phyloP scores from a whole-genome alignment of 164 flowering plant species.

The Stephania cephalantha region DNA sequence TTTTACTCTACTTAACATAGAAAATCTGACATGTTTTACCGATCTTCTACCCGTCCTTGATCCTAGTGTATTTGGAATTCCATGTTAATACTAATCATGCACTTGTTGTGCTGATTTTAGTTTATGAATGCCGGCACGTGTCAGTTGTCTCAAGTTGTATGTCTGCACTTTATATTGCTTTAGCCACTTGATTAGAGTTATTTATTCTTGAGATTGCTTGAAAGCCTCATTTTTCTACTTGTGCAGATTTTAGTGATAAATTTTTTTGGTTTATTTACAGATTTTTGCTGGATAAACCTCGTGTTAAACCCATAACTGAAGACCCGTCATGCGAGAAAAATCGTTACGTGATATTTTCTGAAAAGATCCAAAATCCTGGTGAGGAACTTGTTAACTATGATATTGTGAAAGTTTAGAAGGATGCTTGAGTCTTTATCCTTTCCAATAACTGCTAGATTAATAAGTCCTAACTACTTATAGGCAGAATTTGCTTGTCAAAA shows the following conservation, averaged over 20 bases:
- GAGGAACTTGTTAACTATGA: constrained; percentile 8
- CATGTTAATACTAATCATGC: neutral
- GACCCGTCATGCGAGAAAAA: constrained; percentile 71
- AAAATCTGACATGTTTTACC: too few species aligned
- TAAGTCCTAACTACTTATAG: neutral
- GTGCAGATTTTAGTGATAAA: neutral
- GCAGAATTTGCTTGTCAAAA: neutral
- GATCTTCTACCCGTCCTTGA: too few species aligned
- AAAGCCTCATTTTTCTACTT: neutral
- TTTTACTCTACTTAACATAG: too few species aligned
- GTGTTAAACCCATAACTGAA: constrained; percentile 75
- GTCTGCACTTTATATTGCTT: neutral
- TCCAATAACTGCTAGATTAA: neutral
- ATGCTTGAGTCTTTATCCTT: neutral
- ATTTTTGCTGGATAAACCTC: constrained; percentile 74
- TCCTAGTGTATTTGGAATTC: neutral
- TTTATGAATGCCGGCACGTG: neutral
- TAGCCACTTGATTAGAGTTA: neutral
- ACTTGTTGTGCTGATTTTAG: neutral
- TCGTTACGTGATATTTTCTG: constrained; percentile 76
- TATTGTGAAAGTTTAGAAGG: neutral
- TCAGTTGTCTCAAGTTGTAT: neutral
- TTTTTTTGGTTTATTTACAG: constrained; percentile 27
- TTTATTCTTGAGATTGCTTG: neutral
- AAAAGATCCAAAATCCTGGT: constrained; percentile 63